Percentiles rank a stretch among this genome's conserved stretches.
Evolutionary conservation across 2,329 filamentous ascomycete species (phyloP).

Genomic region (Trichoderma endophyticum): DNA sequence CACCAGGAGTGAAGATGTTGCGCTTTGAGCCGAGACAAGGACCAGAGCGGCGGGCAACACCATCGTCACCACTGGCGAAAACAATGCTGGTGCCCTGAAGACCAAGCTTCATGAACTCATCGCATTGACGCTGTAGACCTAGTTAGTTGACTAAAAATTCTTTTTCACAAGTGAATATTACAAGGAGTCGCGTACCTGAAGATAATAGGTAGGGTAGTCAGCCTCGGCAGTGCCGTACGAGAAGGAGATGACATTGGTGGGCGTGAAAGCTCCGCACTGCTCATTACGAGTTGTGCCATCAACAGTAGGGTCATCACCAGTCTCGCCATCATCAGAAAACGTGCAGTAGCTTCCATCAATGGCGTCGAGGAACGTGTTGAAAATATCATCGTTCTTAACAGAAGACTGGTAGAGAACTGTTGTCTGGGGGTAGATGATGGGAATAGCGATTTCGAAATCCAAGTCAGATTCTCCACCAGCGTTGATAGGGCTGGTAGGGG

Average conservation of each 20-base stretch:
- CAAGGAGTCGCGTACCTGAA: slow-evolving; percentile 23
- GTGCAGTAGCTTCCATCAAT: slow-evolving; percentile 46
- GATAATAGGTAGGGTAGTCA: slow-evolving; percentile 47
- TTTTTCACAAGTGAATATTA: no score
- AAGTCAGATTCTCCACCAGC: slow-evolving; percentile 48
- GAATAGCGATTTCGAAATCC: slow-evolving; percentile 53
- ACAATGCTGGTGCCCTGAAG: slow-evolving; percentile 50
- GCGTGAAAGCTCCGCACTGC: slow-evolving; percentile 42
- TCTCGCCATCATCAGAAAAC: slow-evolving; percentile 29
- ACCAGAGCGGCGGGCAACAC: slow-evolving; percentile 21
- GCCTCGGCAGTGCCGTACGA: slow-evolving; percentile 54
- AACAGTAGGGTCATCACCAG: slow-evolving; percentile 37
- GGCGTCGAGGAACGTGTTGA: slow-evolving; percentile 44
- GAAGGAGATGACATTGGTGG: slow-evolving; percentile 53
- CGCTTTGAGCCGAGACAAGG: slow-evolving; percentile 27
- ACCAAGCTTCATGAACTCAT: slow-evolving; percentile 56
- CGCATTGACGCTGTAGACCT: slow-evolving; percentile 44
- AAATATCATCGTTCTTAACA: slow-evolving; percentile 37
- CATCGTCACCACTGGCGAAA: slow-evolving; percentile 34
- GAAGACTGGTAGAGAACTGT: slow-evolving; percentile 46
- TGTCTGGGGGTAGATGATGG: slow-evolving; percentile 50
- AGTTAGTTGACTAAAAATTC: background rate
- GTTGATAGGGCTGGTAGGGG: slow-evolving; percentile 35
- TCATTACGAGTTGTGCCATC: slow-evolving; percentile 41
- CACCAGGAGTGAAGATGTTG: slow-evolving; percentile 46